Evolutionary conservation across 768 basidiomycete species (phyloP).

Genomic region (Boletus sp.): DNA sequence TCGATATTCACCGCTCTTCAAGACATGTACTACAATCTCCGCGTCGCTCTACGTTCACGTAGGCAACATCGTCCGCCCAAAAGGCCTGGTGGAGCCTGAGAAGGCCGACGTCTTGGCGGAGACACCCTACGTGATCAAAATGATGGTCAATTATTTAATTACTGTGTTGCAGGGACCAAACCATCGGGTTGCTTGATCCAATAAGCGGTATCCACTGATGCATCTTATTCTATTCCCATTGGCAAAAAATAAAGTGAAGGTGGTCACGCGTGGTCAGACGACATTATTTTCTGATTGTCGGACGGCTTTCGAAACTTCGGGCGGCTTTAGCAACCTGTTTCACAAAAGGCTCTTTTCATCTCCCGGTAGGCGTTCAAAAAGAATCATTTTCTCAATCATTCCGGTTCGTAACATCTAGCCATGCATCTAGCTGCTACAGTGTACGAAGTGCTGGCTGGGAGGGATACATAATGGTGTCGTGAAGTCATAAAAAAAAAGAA

Average conservation of each 20-base stretch:
- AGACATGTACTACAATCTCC: slow-evolving; percentile 41
- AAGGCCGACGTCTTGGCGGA: slow-evolving; percentile 95
- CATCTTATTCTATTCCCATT: slow-evolving; percentile 35
- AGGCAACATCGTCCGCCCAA: slow-evolving; percentile 53
- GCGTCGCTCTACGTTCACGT: slow-evolving; percentile 58
- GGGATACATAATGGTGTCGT: neutral
- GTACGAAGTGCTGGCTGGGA: neutral
- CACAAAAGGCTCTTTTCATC: slow-evolving; percentile 84
- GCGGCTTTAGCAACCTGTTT: slow-evolving; percentile 57
- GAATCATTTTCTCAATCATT: neutral
- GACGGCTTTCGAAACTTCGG: slow-evolving; percentile 34
- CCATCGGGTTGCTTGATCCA: slow-evolving; percentile 69
- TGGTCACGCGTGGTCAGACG: slow-evolving; percentile 44
- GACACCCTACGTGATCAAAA: slow-evolving; percentile 88
- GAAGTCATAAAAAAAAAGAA: neutral
- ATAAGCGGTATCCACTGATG: neutral
- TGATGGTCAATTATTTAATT: slow-evolving; percentile 83
- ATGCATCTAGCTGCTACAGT: slow-evolving; percentile 9
- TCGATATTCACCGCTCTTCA: slow-evolving; percentile 53
- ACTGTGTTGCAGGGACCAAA: slow-evolving; percentile 76
- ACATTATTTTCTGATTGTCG: slow-evolving; percentile 39
- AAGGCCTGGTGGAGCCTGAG: slow-evolving; percentile 65
- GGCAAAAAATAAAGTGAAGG: slow-evolving; percentile 50
- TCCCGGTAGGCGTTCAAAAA: slow-evolving; percentile 38
- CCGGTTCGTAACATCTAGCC: neutral